Evolutionary conservation across 2,329 filamentous ascomycete species (phyloP), one percentile per base, ranked within the genome.

Genomic region (Sporothrix schenckii): DNA sequence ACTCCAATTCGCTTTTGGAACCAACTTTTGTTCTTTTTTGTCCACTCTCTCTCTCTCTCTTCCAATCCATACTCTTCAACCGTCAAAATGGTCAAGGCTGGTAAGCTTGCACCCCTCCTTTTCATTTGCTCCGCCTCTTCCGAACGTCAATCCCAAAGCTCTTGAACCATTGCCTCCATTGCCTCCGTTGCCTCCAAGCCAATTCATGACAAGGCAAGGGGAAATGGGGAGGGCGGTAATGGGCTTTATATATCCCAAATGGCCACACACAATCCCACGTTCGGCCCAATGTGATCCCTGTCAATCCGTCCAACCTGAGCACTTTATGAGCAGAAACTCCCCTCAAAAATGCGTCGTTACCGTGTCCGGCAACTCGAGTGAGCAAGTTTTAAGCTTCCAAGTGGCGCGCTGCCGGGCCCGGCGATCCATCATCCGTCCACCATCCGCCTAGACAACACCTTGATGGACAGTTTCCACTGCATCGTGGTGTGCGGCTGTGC

Each of bases 81-180:
- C 85, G 84, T 85, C 91, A 97, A 89, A 89, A 97, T 97, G 94
- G 94, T 97, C 87, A 97, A 97, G 89, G 94, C 94, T 85, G 92
- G 93, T 97, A 89, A 80, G 91, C 53, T 69, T 24, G 66, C 54
- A 39, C 66, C 68, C 34, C 27, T 16, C 44, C 14, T 50, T 61
- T 14, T 21, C n/a, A 16, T 60, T 13, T 24, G 30, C 41, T 66
- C 63, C 19, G 50, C 14, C 49, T 50, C 27, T 52, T 66, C 56
- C 56, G 56, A 44, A 44, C 34, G 34, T n/a, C 56, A 61, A 34
- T 61, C 34, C 56, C 47, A 49, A 30, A 41, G n/a, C 6, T 63
- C 60, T 21, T n/a, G 41, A 27, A 27, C 41, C 27, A 60, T 65
- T 50, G 24, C 61, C 44, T 65, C 58, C 39, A n/a, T 39, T 41